These are phyloP conservation scores for Rugonectria rugulosa DNA, from an alignment of 2,329 filamentous ascomycete genomes.

Conservation along the genomic window DNA sequence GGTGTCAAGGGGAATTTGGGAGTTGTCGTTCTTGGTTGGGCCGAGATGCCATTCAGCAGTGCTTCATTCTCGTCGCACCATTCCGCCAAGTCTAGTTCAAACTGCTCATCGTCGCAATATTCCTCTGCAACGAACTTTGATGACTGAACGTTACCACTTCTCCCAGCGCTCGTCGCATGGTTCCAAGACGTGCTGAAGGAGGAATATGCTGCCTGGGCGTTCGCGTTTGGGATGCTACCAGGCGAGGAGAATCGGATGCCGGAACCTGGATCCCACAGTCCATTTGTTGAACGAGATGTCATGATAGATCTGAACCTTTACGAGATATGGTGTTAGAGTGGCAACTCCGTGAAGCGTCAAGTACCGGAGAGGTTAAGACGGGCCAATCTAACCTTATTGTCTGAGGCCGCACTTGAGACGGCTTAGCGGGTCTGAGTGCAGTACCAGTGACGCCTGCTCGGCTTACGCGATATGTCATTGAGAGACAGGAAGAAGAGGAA, in stretches of 20 bases:
- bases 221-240: conserved; percentile 22
- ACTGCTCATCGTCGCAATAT: conserved; percentile 35
- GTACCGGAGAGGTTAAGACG: too few species aligned
- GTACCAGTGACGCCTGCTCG: conserved; percentile 36
- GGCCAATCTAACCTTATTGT: not conserved
- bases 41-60: not conserved
- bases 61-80: conserved; percentile 38
- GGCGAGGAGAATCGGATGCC: conserved; percentile 43
- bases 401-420: too few species aligned
- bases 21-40: conserved; percentile 2
- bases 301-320: conserved; percentile 27
- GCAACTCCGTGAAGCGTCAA: too few species aligned
- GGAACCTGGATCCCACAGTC: conserved; percentile 41
- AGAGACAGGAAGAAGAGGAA: conserved; percentile 15
- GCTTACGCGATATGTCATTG: conserved; percentile 31
- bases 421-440: conserved; percentile 38
- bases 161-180: conserved; percentile 19
- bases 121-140: conserved; percentile 21
- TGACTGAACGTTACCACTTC: not conserved
- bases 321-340: conserved; percentile 15
- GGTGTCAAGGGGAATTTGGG: conserved; percentile 12
- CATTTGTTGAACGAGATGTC: conserved; percentile 26
- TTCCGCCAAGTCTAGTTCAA: conserved; percentile 34
- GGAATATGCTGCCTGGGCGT: conserved; percentile 36
- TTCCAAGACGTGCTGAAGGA: conserved; percentile 36